Base-by-base conservation (phyloP, 2,329 filamentous ascomycete species). In the Ciborinia camelliae region DNA sequence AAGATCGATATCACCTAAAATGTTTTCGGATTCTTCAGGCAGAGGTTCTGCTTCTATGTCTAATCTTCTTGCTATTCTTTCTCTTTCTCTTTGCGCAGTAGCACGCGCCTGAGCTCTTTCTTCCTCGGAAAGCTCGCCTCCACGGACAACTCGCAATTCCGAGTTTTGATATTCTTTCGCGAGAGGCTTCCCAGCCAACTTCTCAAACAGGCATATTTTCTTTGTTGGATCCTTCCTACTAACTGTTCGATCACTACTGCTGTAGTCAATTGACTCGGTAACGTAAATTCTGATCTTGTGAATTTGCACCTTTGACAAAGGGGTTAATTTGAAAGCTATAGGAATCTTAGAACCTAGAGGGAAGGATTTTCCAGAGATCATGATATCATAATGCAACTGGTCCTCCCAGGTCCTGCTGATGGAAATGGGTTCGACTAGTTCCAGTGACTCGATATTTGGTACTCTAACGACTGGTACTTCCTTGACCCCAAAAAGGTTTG, bases 351-450 rank as follows among this genome's bases (percentile, higher is more conserved):
- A 83, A 12, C 89, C 89, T 7, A 91, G 76, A 0, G 89, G 88
- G 70, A 91, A 91, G 0, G 88, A 90, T 80, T 91, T 91, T 39
- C 89, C 89, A 5, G 88, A 90, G 37, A 91, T 90, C 69, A 91
- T 87, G 69, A 91, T 91, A 71, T 91, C 88, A 73, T 91, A 91
- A 71, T 90, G 88, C 35, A 91, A 77, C 72, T 91, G 88, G 69
- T 91, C 88, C 72, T 91, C 88, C 89, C 89, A 91, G 65, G 86
- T 90, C 50, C 89, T 81, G 65, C 87, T 90, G 69, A 91, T 91
- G 10, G 89, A 88, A 71, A 91, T 91, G 0, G 89, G 89, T 70
- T 91, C 89, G 18, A 90, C 85, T 68, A 89, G 84, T 74, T 91
- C 89, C 58, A 91, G 74, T 4, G 88, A 91, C 9, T 87, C 84